Evolutionary conservation across 768 basidiomycete genomes (phyloP), one percentile per base, ranked within the genome.

Genomic region (Agrocybe pediades): DNA sequence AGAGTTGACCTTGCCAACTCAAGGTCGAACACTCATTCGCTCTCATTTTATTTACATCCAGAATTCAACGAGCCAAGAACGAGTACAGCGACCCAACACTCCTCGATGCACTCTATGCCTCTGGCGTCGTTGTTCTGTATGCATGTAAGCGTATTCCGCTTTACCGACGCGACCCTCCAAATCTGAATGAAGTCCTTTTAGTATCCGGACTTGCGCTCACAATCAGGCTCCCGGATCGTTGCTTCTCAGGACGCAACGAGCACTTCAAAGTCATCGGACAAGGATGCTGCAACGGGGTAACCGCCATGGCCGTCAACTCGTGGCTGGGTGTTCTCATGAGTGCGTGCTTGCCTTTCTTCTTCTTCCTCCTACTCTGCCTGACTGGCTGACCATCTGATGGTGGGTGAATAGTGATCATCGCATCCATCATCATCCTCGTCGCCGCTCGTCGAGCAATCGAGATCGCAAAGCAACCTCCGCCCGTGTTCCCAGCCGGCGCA

Each of bases 11-110:
- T 1, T 27, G 9, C 39, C 21, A 47, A 25, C 29, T 24, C 19
- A 19, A 33, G 23, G 15, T 39, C n/a, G 29, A 16, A 17, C 21
- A 39, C 24, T 11, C 30, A 25, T 30, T 7, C 7, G 29, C 29
- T 30, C 29, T 30, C 8, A 30, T 7, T 50, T 54, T 27, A 53
- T 9, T 24, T 50, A 19, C 1, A 39, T 40, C 13, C 41, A 64
- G 63, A 16, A 54, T 67, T 23, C 65, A 68, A 47, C 59, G 65
- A 29, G 63, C 67, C 25, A 70, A 70, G 46, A 55, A 68, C 47
- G 64, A 67, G 19, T 58, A 54, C 4, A 64, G 62, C 41, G 65
- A 68, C 25, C 65, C 65, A 6, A 62, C 60, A 11, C 57, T 61
- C 26, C 44, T 65, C 27, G 68, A 70, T 45, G 58, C 60, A 20